Evolutionary conservation across 306 rosid genomes (phyloP).

Genomic region (Prunus padus): DNA sequence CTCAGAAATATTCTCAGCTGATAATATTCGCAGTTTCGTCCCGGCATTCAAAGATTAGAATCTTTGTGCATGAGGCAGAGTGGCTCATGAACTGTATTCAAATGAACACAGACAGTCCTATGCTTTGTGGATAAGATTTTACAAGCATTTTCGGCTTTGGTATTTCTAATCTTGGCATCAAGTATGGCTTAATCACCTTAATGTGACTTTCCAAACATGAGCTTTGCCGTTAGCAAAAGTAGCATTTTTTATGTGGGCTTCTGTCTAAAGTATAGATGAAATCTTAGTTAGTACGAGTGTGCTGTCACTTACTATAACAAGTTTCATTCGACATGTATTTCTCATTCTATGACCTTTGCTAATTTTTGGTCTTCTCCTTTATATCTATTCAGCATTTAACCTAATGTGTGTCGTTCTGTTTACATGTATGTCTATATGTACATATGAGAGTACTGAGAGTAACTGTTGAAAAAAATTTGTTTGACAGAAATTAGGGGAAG

Average conservation of each 20-base stretch:
- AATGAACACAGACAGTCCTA: not conserved
- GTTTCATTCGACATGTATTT: not conserved
- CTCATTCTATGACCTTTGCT: not conserved
- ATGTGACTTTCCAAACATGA: not conserved
- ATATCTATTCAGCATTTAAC: not conserved
- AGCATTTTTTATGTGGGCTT: not conserved
- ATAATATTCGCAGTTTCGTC: not conserved
- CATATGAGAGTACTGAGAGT: not conserved
- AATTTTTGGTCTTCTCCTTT: not conserved
- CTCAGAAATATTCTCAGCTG: not conserved
- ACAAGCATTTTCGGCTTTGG: too few relatives aligned
- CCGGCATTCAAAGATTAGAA: not conserved
- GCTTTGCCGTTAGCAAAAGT: not conserved
- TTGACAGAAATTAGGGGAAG: slow-evolving; percentile 88
- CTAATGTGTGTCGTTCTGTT: not conserved
- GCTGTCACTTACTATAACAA: not conserved
- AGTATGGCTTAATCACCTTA: not conserved
- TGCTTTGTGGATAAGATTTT: not conserved
- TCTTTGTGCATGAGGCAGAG: not conserved
- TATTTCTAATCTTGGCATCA: not conserved
- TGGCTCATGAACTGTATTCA: not conserved
- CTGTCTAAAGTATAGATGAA: not conserved
- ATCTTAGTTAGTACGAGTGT: not conserved
- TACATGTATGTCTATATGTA: not conserved
- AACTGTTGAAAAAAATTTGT: not conserved